These are phyloP conservation scores for Ceratobasidium sp. DNA, from an alignment of 1,284 basidiomycete species.

Conservation along the genomic window DNA sequence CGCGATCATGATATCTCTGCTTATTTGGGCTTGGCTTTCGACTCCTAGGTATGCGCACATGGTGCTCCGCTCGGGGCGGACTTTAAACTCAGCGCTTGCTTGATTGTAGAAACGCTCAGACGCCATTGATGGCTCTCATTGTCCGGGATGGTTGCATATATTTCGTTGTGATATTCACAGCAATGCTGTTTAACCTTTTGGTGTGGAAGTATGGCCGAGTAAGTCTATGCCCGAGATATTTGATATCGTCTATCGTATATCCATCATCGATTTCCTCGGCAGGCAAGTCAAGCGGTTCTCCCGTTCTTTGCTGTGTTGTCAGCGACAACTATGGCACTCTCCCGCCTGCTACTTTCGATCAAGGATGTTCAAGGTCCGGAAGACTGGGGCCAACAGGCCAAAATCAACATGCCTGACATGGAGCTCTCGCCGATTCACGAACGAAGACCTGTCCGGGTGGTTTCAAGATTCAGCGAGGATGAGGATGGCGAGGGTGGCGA, in stretches of 20 bases:
- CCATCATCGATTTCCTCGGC: background rate
- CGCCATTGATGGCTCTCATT: conserved; percentile 30
- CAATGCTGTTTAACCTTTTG: conserved; percentile 32
- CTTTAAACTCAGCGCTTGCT: background rate
- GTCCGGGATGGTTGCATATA: conserved; percentile 28
- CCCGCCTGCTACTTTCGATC: conserved; percentile 24
- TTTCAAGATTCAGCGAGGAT: conserved; percentile 35
- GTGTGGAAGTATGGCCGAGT: conserved; percentile 36
- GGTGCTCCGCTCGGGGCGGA: background rate
- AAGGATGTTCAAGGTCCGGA: conserved; percentile 30
- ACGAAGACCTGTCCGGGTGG: background rate
- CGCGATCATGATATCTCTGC: conserved; percentile 13
- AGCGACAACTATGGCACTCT: conserved; percentile 20
- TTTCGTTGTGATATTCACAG: conserved; percentile 30
- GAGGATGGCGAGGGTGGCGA: background rate
- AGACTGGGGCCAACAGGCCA: conserved; percentile 34
- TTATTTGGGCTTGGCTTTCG: conserved; percentile 35
- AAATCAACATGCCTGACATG: conserved; percentile 23
- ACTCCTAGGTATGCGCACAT: conserved; percentile 23
- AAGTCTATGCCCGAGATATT: conserved; percentile 3
- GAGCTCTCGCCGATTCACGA: conserved; percentile 23
- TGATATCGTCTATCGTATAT: background rate
- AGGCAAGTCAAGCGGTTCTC: conserved; percentile 21
- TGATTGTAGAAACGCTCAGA: conserved; percentile 16
- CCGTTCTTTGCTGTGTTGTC: conserved; percentile 29